Conservation (phyloP, 306 rosid genomes). For the Sechiopsis laciniata region DNA sequence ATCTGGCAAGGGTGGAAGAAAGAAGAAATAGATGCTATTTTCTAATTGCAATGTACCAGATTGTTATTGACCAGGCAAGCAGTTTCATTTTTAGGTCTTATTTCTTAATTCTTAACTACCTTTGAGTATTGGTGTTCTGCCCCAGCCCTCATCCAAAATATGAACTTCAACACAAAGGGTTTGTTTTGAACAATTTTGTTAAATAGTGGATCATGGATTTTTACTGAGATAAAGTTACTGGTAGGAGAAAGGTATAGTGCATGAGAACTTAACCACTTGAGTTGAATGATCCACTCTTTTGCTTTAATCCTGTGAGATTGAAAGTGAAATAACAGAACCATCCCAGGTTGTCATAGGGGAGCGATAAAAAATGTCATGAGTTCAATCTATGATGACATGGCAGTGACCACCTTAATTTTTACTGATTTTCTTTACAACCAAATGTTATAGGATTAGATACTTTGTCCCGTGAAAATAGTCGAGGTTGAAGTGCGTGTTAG, state of each 20-base stretch:
- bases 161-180: background rate
- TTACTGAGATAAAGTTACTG: background rate
- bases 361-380: too few relatives aligned
- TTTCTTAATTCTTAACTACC: background rate
- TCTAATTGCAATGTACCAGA: background rate
- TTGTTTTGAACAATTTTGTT: slow-evolving; percentile 16
- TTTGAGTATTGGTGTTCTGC: slow-evolving; percentile 2
- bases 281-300: background rate
- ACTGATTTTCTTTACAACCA: too few relatives aligned
- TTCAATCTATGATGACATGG: too few relatives aligned
- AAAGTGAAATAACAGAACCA: too few relatives aligned
- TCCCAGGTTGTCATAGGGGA: too few relatives aligned
- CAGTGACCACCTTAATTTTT: too few relatives aligned
- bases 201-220: background rate
- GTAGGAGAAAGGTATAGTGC: background rate
- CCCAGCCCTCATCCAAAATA: background rate
- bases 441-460: too few relatives aligned
- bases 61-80: background rate
- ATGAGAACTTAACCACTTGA: background rate
- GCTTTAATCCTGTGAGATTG: background rate
- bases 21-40: slow-evolving; percentile 24
- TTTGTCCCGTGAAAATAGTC: too few relatives aligned
- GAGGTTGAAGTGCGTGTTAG: too few relatives aligned
- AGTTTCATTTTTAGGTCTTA: background rate
- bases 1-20: slow-evolving; percentile 20